These are phyloP conservation scores for Haberlea rhodopensis DNA, from an alignment of 257 asterid genomes.

Conservation along the genomic window DNA sequence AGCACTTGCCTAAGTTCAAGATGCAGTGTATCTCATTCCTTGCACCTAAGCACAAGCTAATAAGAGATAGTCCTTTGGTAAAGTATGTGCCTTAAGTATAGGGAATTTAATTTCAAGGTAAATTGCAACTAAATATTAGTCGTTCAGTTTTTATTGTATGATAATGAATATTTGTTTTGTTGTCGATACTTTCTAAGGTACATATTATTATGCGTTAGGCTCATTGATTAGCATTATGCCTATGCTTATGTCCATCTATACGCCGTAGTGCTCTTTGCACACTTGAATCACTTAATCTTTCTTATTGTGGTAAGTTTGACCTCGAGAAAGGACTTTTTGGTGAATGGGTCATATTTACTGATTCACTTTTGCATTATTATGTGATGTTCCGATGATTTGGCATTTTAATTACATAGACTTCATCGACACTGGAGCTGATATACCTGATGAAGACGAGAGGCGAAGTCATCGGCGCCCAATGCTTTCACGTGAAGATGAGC, in stretches of 20 bases:
- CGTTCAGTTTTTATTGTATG: no score
- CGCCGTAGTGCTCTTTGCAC: no score
- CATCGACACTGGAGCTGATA: constrained; percentile 61
- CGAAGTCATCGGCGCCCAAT: constrained; percentile 72
- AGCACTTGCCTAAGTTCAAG: no score
- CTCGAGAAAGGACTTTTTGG: neutral
- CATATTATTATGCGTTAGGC: no score
- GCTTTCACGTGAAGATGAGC: constrained; percentile 84
- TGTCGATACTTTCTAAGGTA: no score
- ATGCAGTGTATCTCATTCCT: no score
- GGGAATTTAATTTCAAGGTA: no score
- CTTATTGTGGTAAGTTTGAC: neutral
- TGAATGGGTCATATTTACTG: neutral
- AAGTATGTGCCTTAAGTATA: no score
- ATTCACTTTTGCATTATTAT: neutral
- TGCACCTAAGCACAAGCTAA: no score
- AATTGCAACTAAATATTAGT: neutral
- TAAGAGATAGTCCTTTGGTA: no score
- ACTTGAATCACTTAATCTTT: neutral
- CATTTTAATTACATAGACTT: no score
- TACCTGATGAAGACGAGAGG: constrained; percentile 76
- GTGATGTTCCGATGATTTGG: constrained; percentile 23
- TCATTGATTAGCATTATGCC: neutral
- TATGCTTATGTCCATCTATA: neutral
- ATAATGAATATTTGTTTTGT: no score